Percentiles rank a stretch among this genome's conserved stretches.
Evolutionary conservation across 2,329 filamentous ascomycete species (phyloP).

Genomic region (Penicillium sp.): DNA sequence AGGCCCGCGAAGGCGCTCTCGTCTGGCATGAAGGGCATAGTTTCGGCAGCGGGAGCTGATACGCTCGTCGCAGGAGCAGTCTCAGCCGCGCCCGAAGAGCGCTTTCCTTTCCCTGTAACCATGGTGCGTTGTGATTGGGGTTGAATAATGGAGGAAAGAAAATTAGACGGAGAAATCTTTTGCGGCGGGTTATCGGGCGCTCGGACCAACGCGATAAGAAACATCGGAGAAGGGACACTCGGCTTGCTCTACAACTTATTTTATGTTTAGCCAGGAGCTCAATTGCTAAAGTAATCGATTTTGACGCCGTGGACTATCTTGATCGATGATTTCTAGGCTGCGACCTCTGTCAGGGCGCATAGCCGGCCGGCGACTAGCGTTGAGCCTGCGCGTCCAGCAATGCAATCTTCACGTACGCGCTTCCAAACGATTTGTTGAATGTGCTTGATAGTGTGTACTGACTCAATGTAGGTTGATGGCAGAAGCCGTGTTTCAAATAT

Average conservation of each 20-base stretch:
- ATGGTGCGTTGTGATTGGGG: conserved; percentile 26
- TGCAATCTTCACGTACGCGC: conserved; percentile 39
- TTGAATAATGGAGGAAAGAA: conserved; percentile 19
- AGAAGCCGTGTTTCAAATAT: conserved; percentile 66
- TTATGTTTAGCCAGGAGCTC: neutral
- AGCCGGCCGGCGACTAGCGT: conserved; percentile 15
- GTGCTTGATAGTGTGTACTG: conserved; percentile 8
- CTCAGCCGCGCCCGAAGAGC: conserved; percentile 27
- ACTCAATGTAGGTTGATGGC: conserved; percentile 50
- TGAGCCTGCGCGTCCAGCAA: conserved; percentile 26
- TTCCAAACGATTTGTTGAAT: neutral
- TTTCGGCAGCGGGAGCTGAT: conserved; percentile 19
- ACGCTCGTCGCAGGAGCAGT: conserved; percentile 14
- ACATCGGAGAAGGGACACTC: conserved; percentile 9
- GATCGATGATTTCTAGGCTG: conserved; percentile 29
- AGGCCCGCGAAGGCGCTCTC: conserved; percentile 42
- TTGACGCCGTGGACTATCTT: neutral
- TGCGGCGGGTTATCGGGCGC: conserved; percentile 27
- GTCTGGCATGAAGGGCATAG: conserved; percentile 32
- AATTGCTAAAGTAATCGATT: conserved; percentile 1
- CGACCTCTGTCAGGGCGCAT: conserved; percentile 24
- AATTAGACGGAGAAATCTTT: conserved; percentile 29
- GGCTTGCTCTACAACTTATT: conserved; percentile 10
- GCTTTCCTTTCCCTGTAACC: conserved; percentile 41
- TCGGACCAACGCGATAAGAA: conserved; percentile 28